These are phyloP conservation scores for Aspergillus calidoustus DNA, from an alignment of 2,329 filamentous ascomycete genomes.

Conservation along the genomic window DNA sequence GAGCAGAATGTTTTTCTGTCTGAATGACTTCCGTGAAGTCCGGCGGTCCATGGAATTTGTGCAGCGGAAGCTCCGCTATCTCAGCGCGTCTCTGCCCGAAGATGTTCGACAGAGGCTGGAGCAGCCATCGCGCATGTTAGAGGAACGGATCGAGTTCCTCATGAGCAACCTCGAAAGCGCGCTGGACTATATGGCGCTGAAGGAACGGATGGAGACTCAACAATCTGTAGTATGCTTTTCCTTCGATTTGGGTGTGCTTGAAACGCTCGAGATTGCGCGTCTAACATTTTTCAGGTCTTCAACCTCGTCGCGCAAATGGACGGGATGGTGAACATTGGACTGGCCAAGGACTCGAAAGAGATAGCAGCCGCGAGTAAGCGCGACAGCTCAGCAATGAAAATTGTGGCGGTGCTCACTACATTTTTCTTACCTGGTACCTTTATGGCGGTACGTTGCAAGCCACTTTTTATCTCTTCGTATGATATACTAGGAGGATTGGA, in stretches of 20 bases:
- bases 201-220: not conserved
- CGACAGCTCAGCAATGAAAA: slow-evolving; percentile 2
- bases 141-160: slow-evolving; percentile 1
- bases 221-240: not conserved
- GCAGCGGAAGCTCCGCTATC: not conserved
- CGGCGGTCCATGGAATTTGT: not conserved
- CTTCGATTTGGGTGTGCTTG: too few relatives aligned
- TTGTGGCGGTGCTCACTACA: slow-evolving; percentile 2
- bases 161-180: not conserved
- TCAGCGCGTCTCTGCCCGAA: not conserved
- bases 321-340: not conserved
- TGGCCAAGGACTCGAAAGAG: slow-evolving; percentile 2
- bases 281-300: not conserved
- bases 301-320: slow-evolving; percentile 4
- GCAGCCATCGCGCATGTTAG: not conserved
- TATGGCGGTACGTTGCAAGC: not conserved
- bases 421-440: slow-evolving; percentile 10
- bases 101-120: not conserved
- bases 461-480: too few relatives aligned
- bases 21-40: not conserved
- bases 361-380: slow-evolving; percentile 5
- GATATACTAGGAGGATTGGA: too few relatives aligned
- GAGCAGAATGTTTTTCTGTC: not conserved
- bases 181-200: not conserved
- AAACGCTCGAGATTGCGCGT: too few relatives aligned